These are phyloP conservation scores for Suhomyces atakaporum DNA, from an alignment of 1,139 yeast genomes.

Conservation along the genomic window DNA sequence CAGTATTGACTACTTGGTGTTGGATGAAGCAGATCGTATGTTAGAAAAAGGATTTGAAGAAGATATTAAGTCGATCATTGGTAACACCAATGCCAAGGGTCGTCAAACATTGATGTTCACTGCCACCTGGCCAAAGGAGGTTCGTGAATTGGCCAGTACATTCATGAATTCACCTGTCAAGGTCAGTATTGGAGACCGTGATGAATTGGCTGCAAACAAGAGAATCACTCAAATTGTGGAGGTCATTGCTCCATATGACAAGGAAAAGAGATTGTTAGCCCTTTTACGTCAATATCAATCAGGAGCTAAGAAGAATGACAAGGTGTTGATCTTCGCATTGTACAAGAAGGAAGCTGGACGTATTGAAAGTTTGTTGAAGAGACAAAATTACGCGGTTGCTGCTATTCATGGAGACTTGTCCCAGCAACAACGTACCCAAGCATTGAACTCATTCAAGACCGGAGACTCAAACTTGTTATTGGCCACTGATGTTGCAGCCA, in stretches of 20 bases:
- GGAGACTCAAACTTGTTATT: slow-evolving; percentile 77
- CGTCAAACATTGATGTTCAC: slow-evolving; percentile 90
- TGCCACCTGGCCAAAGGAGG: slow-evolving; percentile 91
- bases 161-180: slow-evolving; percentile 83
- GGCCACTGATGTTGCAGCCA: slow-evolving; percentile 98
- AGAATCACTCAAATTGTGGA: slow-evolving; percentile 92
- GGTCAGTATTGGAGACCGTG: slow-evolving; percentile 90
- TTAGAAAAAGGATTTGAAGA: slow-evolving; percentile 94
- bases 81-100: slow-evolving; percentile 43
- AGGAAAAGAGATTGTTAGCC: slow-evolving; percentile 74
- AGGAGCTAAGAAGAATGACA: slow-evolving; percentile 66
- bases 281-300: slow-evolving; percentile 75
- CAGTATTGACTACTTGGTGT: slow-evolving; percentile 72
- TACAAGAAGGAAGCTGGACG: slow-evolving; percentile 96
- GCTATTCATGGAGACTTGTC: slow-evolving; percentile 96
- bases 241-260: slow-evolving; percentile 80
- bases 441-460: slow-evolving; percentile 79
- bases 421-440: slow-evolving; percentile 89
- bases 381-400: slow-evolving; percentile 78
- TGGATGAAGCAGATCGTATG: slow-evolving; percentile 99
- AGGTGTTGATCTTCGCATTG: slow-evolving; percentile 86
- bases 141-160: slow-evolving; percentile 85
- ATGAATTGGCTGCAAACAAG: slow-evolving; percentile 91
- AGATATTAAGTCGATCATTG: slow-evolving; percentile 83
- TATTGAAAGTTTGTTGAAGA: slow-evolving; percentile 72